Percentiles rank a stretch among this genome's conserved stretches.
Evolutionary conservation across 805 yeast genomes (phyloP).

Genomic region (Saturnispora saitoi): DNA sequence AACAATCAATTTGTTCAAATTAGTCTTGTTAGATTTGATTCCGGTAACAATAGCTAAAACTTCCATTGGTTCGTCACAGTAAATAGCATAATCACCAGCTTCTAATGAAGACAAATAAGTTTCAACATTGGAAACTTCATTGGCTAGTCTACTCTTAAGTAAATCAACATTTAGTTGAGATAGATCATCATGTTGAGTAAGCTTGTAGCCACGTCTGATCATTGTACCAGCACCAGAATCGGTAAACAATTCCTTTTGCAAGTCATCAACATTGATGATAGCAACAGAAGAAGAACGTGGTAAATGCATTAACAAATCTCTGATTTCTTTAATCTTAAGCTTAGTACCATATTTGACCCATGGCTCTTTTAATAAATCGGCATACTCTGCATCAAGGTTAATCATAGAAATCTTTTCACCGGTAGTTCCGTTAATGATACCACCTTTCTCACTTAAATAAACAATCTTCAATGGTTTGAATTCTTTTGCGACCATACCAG

Average conservation of each 20-base stretch:
- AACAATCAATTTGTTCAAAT: conserved; percentile 77
- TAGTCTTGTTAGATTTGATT: conserved; percentile 41
- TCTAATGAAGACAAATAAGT: conserved; percentile 64
- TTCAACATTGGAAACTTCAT: conserved; percentile 74
- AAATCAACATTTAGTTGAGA: conserved; percentile 48
- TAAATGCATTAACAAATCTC: conserved; percentile 83
- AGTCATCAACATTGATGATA: conserved; percentile 86
- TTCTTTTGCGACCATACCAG: conserved; percentile 94
- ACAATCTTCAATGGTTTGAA: conserved; percentile 96
- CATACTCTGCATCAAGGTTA: conserved; percentile 94
- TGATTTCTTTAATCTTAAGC: conserved; percentile 91
- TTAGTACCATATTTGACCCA: conserved; percentile 99
- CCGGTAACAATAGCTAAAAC: conserved; percentile 76
- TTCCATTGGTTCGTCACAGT: conserved; percentile 94
- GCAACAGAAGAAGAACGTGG: conserved; percentile 98
- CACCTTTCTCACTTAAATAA: conserved; percentile 95
- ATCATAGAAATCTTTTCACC: conserved; percentile 85
- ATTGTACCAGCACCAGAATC: conserved; percentile 99
- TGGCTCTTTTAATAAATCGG: conserved; percentile 77
- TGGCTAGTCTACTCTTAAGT: conserved; percentile 64
- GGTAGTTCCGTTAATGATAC: conserved; percentile 84
- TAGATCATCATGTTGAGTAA: conserved; percentile 68
- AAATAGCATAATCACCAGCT: conserved; percentile 52
- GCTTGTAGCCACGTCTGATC: conserved; percentile 93
- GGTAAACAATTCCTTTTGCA: conserved; percentile 95